Evolutionary conservation across 2,329 filamentous ascomycete genomes (phyloP), one percentile per base, ranked within the genome.

Genomic region (Fusarium pseudograminearum): DNA sequence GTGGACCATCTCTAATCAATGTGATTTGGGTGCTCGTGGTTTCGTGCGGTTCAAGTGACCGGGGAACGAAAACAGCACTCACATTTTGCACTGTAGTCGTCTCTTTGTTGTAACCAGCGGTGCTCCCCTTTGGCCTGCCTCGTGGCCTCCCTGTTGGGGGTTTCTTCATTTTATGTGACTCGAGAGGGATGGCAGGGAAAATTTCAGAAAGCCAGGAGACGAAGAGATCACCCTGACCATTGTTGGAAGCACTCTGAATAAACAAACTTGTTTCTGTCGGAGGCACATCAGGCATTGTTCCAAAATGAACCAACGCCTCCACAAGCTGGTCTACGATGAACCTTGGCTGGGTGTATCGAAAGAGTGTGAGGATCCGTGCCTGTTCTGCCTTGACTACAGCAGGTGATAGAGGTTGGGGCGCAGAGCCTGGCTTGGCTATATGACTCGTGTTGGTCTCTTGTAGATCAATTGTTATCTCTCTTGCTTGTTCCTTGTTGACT

Each of bases 151-250:
- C 61, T 24, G 59, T 61, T 40, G 57, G 38, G 14, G 45, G 22
- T 24, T 53, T 61, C 31, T 34, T 47, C 45, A 53, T 33, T 36
- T 61, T 36, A 20, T 38, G 20, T 15, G 40, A 41, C 30, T 61
- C 36, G 24, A 36, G 33, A 15, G 75, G 59, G 78, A 76, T 58
- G 36, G 78, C 81, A 20, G 88, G 88, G 64, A 90, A 91, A 56
- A 91, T 88, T 72, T 90, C 88, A 15, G 86, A 81, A 45, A 90
- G 78, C 88, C 88, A 90, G 22, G 86, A 85, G 31, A 91, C 82
- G 61, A 90, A 87, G 14, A 87, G 78, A 22, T 83, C 83, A 3
- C 88, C 89, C 2, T 84, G 79, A 5, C 88, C 88, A 73, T 89
- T 89, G 15, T 82, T 82, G 47, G 83, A 81, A 12, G 82, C 83